phyloP scores from a whole-genome alignment of 2,329 filamentous ascomycete genomes.

The Talaromyces sp. region DNA sequence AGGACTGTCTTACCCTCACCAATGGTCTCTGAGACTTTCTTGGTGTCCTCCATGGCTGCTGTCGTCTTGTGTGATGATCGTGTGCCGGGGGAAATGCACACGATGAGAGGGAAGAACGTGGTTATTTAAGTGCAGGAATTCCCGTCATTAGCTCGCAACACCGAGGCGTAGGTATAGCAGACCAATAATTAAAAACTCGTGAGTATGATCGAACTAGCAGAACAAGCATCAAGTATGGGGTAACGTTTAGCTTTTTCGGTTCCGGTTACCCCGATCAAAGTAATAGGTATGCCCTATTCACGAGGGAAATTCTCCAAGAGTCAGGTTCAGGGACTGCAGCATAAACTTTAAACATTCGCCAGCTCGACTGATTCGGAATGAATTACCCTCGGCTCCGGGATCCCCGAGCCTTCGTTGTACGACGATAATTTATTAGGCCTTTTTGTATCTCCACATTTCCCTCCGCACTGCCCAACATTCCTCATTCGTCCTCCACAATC shows the following conservation, averaged over 20 bases:
- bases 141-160: background rate
- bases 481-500: background rate
- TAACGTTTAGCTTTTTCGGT: background rate
- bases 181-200: background rate
- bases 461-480: background rate
- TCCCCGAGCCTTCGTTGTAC: background rate
- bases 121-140: background rate
- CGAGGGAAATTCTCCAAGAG: background rate
- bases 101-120: background rate
- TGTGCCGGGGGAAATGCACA: background rate
- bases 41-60: conserved; percentile 1
- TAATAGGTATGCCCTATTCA: background rate
- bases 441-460: background rate
- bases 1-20: background rate
- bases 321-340: background rate
- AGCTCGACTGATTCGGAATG: background rate
- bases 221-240: background rate
- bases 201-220: background rate
- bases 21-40: background rate
- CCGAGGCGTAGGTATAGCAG: background rate
- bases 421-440: background rate
- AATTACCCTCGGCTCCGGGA: background rate
- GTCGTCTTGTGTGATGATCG: background rate
- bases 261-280: background rate
- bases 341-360: background rate